Conservation (phyloP, 371 early-diverging fungal species). For the Nosema muscidifuracis region DNA sequence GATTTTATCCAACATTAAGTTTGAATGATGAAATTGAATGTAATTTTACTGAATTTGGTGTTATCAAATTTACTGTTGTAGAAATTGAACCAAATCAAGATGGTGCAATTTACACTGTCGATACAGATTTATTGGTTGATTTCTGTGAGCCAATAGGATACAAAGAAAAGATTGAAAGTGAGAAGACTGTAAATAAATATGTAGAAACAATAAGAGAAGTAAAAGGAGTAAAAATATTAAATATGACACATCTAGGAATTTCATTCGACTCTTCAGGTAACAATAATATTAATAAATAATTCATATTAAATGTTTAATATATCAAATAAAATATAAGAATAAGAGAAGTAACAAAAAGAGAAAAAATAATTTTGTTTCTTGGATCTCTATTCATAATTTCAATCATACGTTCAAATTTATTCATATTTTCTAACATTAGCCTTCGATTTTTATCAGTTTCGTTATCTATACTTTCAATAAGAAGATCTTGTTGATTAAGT, state of each 20-base stretch:
- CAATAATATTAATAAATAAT: neutral
- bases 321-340: slow-evolving; percentile 1
- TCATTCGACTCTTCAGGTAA: neutral
- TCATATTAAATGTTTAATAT: neutral
- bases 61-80: slow-evolving; percentile 78
- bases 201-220: slow-evolving; percentile 8
- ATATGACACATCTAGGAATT: slow-evolving; percentile 24
- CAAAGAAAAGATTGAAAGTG: slow-evolving; percentile 67
- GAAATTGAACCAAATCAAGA: slow-evolving; percentile 74
- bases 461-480: slow-evolving; percentile 34
- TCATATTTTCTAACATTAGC: slow-evolving; percentile 10
- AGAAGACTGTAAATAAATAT: slow-evolving; percentile 46
- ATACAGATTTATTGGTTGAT: slow-evolving; percentile 94
- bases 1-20: slow-evolving; percentile 85
- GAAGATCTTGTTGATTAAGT: slow-evolving; percentile 26
- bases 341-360: neutral
- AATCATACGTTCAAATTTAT: slow-evolving; percentile 19
- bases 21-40: slow-evolving; percentile 82
- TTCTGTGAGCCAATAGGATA: slow-evolving; percentile 95
- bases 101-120: slow-evolving; percentile 80
- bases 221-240: slow-evolving; percentile 9
- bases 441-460: slow-evolving; percentile 12
- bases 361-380: slow-evolving; percentile 35
- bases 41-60: slow-evolving; percentile 72
- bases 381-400: slow-evolving; percentile 34